Percentiles rank a stretch among this genome's conserved stretches.
These are phyloP conservation scores for Globisporangium barbulae DNA, from an alignment of 352 stramenopile species.

Conservation along the genomic window DNA sequence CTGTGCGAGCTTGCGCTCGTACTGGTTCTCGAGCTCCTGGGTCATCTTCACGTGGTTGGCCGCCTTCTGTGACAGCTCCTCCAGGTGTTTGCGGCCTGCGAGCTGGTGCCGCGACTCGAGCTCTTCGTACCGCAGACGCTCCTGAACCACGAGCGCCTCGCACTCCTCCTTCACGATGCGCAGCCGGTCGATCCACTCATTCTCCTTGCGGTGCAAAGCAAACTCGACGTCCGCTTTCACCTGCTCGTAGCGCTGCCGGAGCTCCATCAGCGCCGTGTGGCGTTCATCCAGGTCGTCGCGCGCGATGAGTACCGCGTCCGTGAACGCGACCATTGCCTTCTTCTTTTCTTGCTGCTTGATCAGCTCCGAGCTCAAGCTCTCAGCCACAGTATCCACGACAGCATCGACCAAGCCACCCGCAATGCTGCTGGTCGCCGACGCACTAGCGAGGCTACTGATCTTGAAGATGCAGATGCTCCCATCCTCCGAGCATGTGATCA, in stretches of 20 bases:
- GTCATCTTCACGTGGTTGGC: slow-evolving; percentile 79
- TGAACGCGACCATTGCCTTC: slow-evolving; percentile 19
- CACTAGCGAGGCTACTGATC: slow-evolving; percentile 16
- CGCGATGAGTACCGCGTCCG: slow-evolving; percentile 64
- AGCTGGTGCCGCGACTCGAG: slow-evolving; percentile 70
- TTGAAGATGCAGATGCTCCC: slow-evolving; percentile 61
- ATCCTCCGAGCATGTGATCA: slow-evolving; percentile 64
- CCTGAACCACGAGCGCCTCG: slow-evolving; percentile 72
- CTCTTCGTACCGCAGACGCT: slow-evolving; percentile 75
- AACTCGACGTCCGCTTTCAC: slow-evolving; percentile 84
- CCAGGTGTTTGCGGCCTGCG: slow-evolving; percentile 61
- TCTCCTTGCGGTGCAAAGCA: slow-evolving; percentile 80
- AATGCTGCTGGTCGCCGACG: neutral
- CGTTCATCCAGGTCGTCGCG: slow-evolving; percentile 80
- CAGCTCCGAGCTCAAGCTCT: neutral
- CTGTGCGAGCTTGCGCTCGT: slow-evolving; percentile 89
- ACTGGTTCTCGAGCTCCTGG: slow-evolving; percentile 91
- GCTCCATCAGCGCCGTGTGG: slow-evolving; percentile 38
- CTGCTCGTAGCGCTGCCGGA: slow-evolving; percentile 73
- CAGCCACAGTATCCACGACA: neutral
- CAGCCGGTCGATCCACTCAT: slow-evolving; percentile 84
- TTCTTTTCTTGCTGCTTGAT: slow-evolving; percentile 26
- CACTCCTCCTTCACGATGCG: slow-evolving; percentile 77
- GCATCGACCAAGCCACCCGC: neutral
- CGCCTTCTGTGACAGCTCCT: slow-evolving; percentile 77